phyloP scores from a whole-genome alignment of 2,329 filamentous ascomycete species.

The Didymella pinodella region DNA sequence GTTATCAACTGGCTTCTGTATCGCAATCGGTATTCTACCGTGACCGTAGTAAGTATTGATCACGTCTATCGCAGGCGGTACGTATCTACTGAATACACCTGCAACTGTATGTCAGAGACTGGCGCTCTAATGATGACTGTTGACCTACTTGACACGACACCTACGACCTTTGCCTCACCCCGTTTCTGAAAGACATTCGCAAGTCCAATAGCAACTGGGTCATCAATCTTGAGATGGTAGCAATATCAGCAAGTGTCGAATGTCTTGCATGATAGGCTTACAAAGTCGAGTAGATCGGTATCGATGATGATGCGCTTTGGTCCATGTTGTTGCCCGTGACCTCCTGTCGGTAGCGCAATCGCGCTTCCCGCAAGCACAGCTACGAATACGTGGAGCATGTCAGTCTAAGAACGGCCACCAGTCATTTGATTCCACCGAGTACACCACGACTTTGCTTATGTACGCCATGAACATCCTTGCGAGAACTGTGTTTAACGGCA shows the following conservation, averaged over 20 bases:
- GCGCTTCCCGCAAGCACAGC: background rate
- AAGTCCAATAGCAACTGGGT: slow-evolving; percentile 8
- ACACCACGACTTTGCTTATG: background rate
- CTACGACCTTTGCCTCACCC: background rate
- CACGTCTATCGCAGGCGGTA: slow-evolving; percentile 11
- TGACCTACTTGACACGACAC: slow-evolving; percentile 3
- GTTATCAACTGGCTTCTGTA: slow-evolving; percentile 16
- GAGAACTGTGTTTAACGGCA: background rate
- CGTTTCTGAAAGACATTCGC: slow-evolving; percentile 6
- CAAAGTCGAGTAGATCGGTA: slow-evolving; percentile 11
- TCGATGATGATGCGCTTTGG: slow-evolving; percentile 9
- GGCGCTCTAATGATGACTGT: too few species aligned
- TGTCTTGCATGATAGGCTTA: background rate
- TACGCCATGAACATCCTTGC: background rate
- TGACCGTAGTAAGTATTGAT: slow-evolving; percentile 10
- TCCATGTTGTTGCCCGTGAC: background rate
- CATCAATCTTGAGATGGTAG: background rate
- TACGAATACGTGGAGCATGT: background rate
- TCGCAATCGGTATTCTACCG: slow-evolving; percentile 4
- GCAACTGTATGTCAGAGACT: background rate
- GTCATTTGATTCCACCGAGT: background rate
- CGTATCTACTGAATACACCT: slow-evolving; percentile 11
- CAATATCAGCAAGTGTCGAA: background rate
- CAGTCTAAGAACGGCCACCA: background rate
- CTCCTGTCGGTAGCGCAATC: background rate